phyloP scores from a whole-genome alignment of 176 grass and related monocot genomes.

The Bromus sterilis region DNA sequence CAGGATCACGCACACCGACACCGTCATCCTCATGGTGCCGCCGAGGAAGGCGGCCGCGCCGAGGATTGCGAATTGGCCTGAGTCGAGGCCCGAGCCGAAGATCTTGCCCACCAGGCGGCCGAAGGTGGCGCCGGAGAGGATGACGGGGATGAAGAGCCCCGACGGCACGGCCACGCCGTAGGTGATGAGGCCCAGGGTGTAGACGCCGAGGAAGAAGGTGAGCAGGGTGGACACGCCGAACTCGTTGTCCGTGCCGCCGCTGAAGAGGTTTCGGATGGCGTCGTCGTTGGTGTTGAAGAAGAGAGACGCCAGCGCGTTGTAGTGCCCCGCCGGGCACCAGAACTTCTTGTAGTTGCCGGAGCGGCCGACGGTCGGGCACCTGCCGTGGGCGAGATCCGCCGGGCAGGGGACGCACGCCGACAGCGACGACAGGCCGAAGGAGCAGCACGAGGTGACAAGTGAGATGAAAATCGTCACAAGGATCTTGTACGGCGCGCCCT shows the following conservation, averaged over 20 bases:
- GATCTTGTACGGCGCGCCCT: conserved; percentile 57
- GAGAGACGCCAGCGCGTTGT: conserved; percentile 64
- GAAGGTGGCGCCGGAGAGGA: conserved; percentile 40
- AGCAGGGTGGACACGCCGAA: conserved; percentile 41
- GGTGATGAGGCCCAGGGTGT: conserved; percentile 39
- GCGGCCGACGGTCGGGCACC: conserved; percentile 53
- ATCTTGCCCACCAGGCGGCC: conserved; percentile 38
- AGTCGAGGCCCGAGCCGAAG: conserved; percentile 33
- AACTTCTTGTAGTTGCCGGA: conserved; percentile 73
- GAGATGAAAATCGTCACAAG: conserved; percentile 45
- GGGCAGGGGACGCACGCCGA: conserved; percentile 43
- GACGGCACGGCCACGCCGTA: conserved; percentile 64
- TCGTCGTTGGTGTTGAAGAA: conserved; percentile 78
- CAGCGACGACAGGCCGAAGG: conserved; percentile 46
- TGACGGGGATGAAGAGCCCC: conserved; percentile 63
- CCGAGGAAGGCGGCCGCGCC: conserved; percentile 53
- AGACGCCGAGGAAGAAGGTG: conserved; percentile 40
- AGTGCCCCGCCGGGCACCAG: conserved; percentile 43
- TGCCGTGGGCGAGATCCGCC: neutral
- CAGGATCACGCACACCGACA: conserved; percentile 72
- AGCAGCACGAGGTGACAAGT: conserved; percentile 58
- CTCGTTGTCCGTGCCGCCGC: conserved; percentile 28
- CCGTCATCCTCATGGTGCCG: conserved; percentile 73
- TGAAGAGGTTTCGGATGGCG: conserved; percentile 73
- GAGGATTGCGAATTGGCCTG: conserved; percentile 46